Percentiles rank a stretch among this genome's conserved stretches.
Conservation (phyloP, 352 stramenopile genomes). For the Pythium brassicae region DNA sequence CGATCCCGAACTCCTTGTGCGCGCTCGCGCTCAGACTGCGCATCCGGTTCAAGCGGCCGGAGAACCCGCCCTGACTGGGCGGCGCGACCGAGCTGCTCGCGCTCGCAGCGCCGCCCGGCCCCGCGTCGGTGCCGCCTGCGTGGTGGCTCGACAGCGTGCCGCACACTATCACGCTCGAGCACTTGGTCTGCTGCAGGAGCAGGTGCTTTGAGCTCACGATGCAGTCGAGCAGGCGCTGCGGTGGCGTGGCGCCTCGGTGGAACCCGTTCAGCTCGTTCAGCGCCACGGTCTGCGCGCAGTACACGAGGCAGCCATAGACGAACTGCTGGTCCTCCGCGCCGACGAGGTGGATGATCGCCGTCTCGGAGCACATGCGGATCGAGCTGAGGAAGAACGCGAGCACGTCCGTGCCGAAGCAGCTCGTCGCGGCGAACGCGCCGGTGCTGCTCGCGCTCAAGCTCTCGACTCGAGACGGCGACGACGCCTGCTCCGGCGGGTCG, state of each 20-base stretch:
- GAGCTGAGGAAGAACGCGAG: slow-evolving; percentile 46
- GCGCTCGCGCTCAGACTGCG: slow-evolving; percentile 35
- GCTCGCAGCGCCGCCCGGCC: not conserved
- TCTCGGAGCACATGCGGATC: slow-evolving; percentile 34
- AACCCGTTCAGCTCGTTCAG: slow-evolving; percentile 49
- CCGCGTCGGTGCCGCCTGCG: slow-evolving; percentile 2
- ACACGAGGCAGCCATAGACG: slow-evolving; percentile 67
- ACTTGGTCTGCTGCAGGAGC: slow-evolving; percentile 62
- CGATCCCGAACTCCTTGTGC: slow-evolving; percentile 68
- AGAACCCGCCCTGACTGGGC: slow-evolving; percentile 15
- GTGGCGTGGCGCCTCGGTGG: slow-evolving; percentile 23
- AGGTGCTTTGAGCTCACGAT: slow-evolving; percentile 44
- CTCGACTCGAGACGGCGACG: slow-evolving; percentile 2
- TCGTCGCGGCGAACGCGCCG: not conserved
- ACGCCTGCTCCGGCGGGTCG: not conserved
- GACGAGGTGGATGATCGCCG: slow-evolving; percentile 29
- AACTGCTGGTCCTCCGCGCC: slow-evolving; percentile 62
- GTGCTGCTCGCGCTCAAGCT: slow-evolving; percentile 1
- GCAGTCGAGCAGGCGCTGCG: slow-evolving; percentile 31
- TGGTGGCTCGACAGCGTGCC: slow-evolving; percentile 16
- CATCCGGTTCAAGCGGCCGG: slow-evolving; percentile 40
- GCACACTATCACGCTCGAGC: slow-evolving; percentile 55
- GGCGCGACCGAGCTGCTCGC: not conserved
- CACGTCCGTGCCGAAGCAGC: slow-evolving; percentile 52
- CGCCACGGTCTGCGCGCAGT: slow-evolving; percentile 48